Conservation (phyloP, 768 basidiomycete genomes). For the Hortiboletus campestris region DNA sequence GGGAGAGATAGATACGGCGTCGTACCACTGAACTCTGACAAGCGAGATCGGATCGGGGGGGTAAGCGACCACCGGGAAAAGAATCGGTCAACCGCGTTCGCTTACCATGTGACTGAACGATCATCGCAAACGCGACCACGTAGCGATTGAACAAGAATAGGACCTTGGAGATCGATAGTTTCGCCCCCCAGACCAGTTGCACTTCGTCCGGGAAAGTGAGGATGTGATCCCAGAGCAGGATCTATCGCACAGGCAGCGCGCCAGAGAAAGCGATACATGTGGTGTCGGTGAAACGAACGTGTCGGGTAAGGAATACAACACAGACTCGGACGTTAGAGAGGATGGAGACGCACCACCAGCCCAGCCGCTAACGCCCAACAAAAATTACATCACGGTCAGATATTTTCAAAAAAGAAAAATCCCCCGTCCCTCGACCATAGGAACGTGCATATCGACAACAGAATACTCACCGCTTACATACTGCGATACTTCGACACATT, state of each 20-base stretch:
- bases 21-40: conserved; percentile 25
- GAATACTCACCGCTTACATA: conserved; percentile 27
- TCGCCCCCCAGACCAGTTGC: conserved; percentile 31
- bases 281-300: not conserved
- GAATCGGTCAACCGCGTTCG: not conserved
- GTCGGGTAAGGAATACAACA: not conserved
- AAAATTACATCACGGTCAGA: conserved; percentile 1
- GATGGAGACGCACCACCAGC: conserved; percentile 19
- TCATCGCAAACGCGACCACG: conserved; percentile 29
- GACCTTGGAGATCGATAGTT: conserved; percentile 27
- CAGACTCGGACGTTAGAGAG: not conserved
- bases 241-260: conserved; percentile 12
- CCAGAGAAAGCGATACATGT: not conserved
- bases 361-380: conserved; percentile 17
- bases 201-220: conserved; percentile 36
- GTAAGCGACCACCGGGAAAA: not conserved
- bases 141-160: conserved; percentile 37
- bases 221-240: conserved; percentile 35
- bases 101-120: conserved; percentile 33
- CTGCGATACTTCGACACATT: conserved; percentile 16
- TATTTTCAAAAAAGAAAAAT: not conserved
- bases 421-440: not conserved
- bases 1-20: conserved; percentile 5
- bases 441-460: not conserved
- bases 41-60: not conserved